A percentile compares a stretch with the other conserved stretches of the same genome.
These are phyloP conservation scores for Mycena olivaceomarginata DNA, from an alignment of 768 basidiomycete species.

Conservation along the genomic window DNA sequence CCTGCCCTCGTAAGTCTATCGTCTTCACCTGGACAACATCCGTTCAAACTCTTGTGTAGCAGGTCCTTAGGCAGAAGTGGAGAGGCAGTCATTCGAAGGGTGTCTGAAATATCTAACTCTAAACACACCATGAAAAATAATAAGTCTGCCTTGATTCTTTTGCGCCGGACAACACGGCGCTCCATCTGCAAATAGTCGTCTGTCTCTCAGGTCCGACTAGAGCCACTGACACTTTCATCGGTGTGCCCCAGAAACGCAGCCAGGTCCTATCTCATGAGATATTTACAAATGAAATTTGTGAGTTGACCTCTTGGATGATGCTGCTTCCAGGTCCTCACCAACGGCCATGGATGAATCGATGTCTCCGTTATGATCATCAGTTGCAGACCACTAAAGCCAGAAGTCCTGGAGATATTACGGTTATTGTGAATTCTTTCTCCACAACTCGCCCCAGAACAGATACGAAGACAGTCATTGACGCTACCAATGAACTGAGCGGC, in stretches of 20 bases:
- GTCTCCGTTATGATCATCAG: no score
- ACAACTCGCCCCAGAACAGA: no score
- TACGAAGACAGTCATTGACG: no score
- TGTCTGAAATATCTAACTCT: constrained; percentile 17
- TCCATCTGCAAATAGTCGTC: constrained; percentile 18
- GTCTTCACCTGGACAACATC: constrained; percentile 19
- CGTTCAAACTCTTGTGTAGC: no score
- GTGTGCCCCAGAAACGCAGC: constrained; percentile 3
- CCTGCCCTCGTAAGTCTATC: constrained; percentile 26
- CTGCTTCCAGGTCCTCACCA: not conserved
- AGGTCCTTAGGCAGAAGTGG: no score
- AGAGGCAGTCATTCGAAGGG: constrained; percentile 2
- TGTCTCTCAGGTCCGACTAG: constrained; percentile 11
- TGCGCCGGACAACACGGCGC: constrained; percentile 14
- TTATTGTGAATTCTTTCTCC: no score
- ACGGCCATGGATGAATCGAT: not conserved
- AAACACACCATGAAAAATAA: constrained; percentile 9
- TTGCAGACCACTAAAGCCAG: no score
- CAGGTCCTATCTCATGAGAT: constrained; percentile 17
- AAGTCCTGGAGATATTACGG: no score
- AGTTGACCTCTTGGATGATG: not conserved
- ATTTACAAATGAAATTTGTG: not conserved
- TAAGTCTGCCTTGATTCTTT: constrained; percentile 24
- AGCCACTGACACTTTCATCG: constrained; percentile 3
- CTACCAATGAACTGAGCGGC: no score